Conservation (phyloP, 139 green algal species). For the Zygnema cylindricum region DNA sequence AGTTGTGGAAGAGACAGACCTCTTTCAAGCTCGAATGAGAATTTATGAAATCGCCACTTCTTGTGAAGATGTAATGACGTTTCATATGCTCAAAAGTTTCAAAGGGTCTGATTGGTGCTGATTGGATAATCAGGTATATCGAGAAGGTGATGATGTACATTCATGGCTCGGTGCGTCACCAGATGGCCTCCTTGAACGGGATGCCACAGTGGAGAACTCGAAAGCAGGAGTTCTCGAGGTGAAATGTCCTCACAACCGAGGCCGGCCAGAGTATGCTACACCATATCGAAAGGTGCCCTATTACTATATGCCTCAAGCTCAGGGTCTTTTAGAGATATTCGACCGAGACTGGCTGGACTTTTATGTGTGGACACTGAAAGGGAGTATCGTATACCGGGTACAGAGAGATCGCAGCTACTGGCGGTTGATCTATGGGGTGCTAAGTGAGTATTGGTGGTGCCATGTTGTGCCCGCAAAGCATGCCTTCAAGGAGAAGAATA, state of each 20-base stretch:
- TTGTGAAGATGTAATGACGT: neutral
- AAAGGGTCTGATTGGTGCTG: neutral
- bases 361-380: slow-evolving; percentile 63
- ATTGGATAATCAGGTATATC: neutral
- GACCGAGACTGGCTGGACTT: slow-evolving; percentile 63
- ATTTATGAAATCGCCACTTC: neutral
- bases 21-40: neutral
- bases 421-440: slow-evolving; percentile 67
- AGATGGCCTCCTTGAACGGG: slow-evolving; percentile 44
- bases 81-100: neutral
- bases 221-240: slow-evolving; percentile 55
- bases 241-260: slow-evolving; percentile 57
- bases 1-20: neutral
- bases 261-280: neutral
- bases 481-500: neutral
- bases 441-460: slow-evolving; percentile 79
- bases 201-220: neutral
- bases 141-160: slow-evolving; percentile 20
- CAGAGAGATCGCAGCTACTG: slow-evolving; percentile 76
- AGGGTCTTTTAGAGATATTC: slow-evolving; percentile 62
- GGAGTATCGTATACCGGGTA: slow-evolving; percentile 73
- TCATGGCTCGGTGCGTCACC: slow-evolving; percentile 60
- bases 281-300: slow-evolving; percentile 42
- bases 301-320: slow-evolving; percentile 62
- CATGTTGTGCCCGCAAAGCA: slow-evolving; percentile 55